A percentile compares a stretch with the other conserved stretches of the same genome.
Conservation (phyloP, 352 stramenopile species). For the Phytophthora nicotianae region DNA sequence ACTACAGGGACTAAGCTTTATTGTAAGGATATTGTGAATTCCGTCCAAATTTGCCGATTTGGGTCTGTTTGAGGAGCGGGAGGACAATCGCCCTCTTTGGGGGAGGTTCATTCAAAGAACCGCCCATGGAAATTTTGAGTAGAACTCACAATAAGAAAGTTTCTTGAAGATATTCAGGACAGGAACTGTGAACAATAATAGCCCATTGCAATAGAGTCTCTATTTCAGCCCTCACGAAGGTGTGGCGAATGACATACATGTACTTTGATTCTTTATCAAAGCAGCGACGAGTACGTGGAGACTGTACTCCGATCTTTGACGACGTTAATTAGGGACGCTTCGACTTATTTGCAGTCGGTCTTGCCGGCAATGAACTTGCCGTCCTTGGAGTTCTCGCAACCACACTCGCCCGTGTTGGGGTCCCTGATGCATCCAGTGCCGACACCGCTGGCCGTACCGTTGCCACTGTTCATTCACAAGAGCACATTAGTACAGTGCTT, state of each 20-base stretch:
- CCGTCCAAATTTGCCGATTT: no score
- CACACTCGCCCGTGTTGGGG: constrained; percentile 27
- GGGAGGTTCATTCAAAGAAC: no score
- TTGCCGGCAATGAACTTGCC: constrained; percentile 35
- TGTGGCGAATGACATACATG: neutral
- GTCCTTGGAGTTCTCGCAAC: constrained; percentile 37
- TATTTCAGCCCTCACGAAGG: neutral
- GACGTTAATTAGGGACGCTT: neutral
- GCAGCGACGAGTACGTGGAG: neutral
- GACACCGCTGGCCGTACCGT: constrained; percentile 13
- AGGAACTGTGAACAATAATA: no score
- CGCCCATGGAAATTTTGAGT: no score
- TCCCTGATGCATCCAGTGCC: constrained; percentile 41
- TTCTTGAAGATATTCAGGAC: no score
- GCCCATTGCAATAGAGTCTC: neutral
- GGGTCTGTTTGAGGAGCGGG: no score
- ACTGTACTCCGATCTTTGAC: neutral
- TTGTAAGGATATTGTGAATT: no score
- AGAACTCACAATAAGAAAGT: no score
- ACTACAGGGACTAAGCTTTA: no score
- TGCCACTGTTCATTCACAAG: constrained; percentile 24
- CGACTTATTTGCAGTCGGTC: constrained; percentile 31
- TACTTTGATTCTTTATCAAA: neutral
- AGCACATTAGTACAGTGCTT: constrained; percentile 8
- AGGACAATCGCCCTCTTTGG: no score